Evolutionary conservation across 1,284 basidiomycete genomes (phyloP), one percentile per base, ranked within the genome.

Genomic region (Irpex rosettiformis): DNA sequence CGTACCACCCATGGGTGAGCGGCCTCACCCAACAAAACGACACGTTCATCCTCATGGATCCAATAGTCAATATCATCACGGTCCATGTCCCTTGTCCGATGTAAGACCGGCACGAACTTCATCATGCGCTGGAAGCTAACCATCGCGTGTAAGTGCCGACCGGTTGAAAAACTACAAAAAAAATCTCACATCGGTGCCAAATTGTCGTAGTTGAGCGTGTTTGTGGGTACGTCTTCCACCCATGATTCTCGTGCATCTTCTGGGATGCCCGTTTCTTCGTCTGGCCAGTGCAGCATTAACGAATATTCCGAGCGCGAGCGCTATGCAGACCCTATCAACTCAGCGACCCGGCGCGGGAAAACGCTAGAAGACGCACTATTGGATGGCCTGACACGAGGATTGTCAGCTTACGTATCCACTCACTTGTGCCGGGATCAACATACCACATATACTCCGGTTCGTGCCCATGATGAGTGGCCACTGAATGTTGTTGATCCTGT

Each of bases 381-480:
- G 60, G 60, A 37, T 61, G 60, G 11, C 53, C 59, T 61, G 33
- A 27, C 7, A 37, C 54, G 29, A 40, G n/a, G 4, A 6, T 30
- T 11, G 21, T 27, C 33, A 18, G 21, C 29, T n/a, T 45, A 16
- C 16, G 25, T 51, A 16, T 13, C 22, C 30, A 13, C 2, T 21
- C 24, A 25, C 29, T 22, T 11, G 8, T n/a, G 18, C 25, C 37
- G 47, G 21, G 43, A 47, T 22, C 18, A 18, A 48, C 61, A 51
- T 51, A 62, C 61, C 56, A 47, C 61, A 62, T 16, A 62, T 24
- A 37, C 61, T 60, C n/a, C 61, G 58, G 42, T 56, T 53, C 11
- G 55, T 57, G 27, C 61, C 61, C 61, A 62, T 62, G 53, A 57
- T 57, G 21, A 62, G 56, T 16, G 61, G 61, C 61, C 61, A 62